A percentile compares a stretch with the other conserved stretches of the same genome.
phyloP scores from a whole-genome alignment of 2,329 filamentous ascomycete genomes.

The Exserohilum rostratum region DNA sequence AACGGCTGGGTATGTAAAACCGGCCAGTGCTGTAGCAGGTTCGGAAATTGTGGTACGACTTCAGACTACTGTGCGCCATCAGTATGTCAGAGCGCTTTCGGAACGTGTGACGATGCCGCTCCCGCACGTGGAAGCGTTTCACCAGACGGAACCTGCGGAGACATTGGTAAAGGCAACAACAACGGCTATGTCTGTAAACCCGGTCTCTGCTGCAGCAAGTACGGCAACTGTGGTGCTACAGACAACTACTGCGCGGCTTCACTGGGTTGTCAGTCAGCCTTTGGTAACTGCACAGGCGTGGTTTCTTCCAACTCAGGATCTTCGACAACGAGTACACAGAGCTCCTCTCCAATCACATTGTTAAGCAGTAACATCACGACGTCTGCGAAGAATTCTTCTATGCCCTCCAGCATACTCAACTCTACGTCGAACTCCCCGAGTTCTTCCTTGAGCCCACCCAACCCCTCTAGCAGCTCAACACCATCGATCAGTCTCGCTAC shows the following conservation, averaged over 20 bases:
- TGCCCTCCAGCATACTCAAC: neutral
- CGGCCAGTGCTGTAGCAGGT: conserved; percentile 30
- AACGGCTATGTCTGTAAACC: neutral
- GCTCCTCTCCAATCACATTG: neutral
- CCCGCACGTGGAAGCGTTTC: too few species aligned
- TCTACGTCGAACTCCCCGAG: neutral
- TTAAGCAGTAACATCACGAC: neutral
- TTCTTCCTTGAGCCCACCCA: neutral
- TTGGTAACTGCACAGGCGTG: conserved; percentile 18
- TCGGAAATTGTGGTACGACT: neutral
- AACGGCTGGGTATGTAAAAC: conserved; percentile 43
- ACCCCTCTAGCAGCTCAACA: neutral
- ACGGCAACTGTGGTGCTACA: conserved; percentile 43
- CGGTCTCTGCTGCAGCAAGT: conserved; percentile 42
- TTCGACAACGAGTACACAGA: neutral
- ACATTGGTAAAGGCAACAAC: too few species aligned
- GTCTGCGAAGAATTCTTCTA: neutral
- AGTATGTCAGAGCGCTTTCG: too few species aligned
- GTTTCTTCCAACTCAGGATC: neutral
- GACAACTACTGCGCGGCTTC: conserved; percentile 23
- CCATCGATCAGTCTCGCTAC: neutral
- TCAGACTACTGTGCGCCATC: too few species aligned
- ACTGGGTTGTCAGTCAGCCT: conserved; percentile 27
- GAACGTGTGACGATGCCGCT: too few species aligned
- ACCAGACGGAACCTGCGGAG: too few species aligned